phyloP scores from a whole-genome alignment of 306 rosid genomes.

The Betula pendula region DNA sequence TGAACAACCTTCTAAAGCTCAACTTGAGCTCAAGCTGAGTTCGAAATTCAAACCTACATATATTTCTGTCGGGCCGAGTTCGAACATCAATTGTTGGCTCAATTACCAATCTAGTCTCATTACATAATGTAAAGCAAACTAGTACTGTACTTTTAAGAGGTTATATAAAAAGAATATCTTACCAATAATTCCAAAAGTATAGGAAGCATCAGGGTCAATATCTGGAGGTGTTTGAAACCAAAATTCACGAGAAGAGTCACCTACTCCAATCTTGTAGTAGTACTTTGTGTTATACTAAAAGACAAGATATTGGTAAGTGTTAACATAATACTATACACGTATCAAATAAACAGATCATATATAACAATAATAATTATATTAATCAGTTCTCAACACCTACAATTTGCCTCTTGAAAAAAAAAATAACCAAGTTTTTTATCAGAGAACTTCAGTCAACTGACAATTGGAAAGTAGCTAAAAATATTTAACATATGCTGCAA shows the following conservation, averaged over 20 bases:
- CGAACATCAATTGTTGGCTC: too few species aligned
- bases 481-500: background rate
- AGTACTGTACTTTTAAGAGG: conserved; percentile 5
- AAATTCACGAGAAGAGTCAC: conserved; percentile 81
- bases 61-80: too few species aligned
- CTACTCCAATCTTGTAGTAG: conserved; percentile 82
- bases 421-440: background rate
- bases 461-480: background rate
- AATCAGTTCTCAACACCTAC: background rate
- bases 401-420: background rate
- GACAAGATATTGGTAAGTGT: conserved; percentile 14
- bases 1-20: conserved; percentile 1
- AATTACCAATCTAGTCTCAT: background rate
- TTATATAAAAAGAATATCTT: conserved; percentile 30
- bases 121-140: background rate
- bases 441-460: background rate
- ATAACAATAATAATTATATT: background rate
- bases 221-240: conserved; percentile 84
- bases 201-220: conserved; percentile 64
- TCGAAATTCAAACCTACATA: too few species aligned
- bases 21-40: too few species aligned
- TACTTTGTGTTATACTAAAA: conserved; percentile 76
- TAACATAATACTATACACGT: background rate
- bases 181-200: conserved; percentile 97
- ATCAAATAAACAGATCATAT: background rate